These are phyloP conservation scores for Pyrus communis DNA, from an alignment of 306 rosid species.

Conservation along the genomic window DNA sequence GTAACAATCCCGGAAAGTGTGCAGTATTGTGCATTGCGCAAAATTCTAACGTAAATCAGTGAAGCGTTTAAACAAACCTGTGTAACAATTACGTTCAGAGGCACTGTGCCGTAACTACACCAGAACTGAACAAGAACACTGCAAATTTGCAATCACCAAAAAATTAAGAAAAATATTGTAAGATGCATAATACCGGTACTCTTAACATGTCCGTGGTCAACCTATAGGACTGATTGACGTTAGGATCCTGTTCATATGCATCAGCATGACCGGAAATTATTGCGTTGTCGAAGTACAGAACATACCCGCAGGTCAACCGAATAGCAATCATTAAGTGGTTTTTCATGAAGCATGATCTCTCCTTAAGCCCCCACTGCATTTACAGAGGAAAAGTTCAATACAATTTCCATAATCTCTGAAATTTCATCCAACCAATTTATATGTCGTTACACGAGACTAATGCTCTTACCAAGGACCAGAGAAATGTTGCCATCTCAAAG, in stretches of 20 bases:
- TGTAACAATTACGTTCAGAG: constrained; percentile 80
- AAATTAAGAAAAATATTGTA: not conserved
- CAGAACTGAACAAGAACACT: constrained; percentile 88
- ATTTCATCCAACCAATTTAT: not conserved
- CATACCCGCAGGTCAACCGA: constrained; percentile 72
- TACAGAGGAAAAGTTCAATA: not conserved
- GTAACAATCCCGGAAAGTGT: not conserved
- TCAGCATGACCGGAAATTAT: not conserved
- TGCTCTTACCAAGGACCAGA: constrained; percentile 85
- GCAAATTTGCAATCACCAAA: constrained; percentile 20
- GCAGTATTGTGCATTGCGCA: not conserved
- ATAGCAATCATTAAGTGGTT: constrained; percentile 65
- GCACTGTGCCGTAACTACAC: constrained; percentile 95
- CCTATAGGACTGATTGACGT: not conserved
- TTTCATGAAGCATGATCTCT: constrained; percentile 74
- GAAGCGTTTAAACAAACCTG: constrained; percentile 48
- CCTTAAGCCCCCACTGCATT: constrained; percentile 73
- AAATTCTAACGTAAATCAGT: not conserved
- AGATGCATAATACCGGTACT: not conserved
- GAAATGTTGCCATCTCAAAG: constrained; percentile 91
- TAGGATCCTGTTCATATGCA: not conserved
- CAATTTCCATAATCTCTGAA: not conserved
- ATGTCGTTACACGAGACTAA: not conserved
- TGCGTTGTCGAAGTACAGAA: not conserved
- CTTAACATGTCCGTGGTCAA: not conserved